Percentiles rank a stretch among this genome's conserved stretches.
These are phyloP conservation scores for Corinectria fuckeliana DNA, from an alignment of 2,329 filamentous ascomycete genomes.

Conservation along the genomic window DNA sequence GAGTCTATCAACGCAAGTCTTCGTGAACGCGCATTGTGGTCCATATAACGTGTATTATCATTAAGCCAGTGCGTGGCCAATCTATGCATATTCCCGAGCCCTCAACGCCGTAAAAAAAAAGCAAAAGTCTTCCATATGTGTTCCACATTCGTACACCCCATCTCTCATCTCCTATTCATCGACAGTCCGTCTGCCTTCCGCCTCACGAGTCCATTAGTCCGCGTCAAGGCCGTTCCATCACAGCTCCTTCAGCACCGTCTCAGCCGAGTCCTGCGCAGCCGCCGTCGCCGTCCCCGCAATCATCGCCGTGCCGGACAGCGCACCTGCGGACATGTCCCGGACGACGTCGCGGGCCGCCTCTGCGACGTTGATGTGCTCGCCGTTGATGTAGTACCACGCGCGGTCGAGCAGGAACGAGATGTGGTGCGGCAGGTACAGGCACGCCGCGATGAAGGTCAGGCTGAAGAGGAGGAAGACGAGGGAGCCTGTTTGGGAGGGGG, in stretches of 20 bases:
- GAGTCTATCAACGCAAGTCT: background rate
- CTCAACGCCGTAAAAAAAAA: slow-evolving; percentile 12
- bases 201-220: background rate
- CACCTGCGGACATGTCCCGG: slow-evolving; percentile 41
- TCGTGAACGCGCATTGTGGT: background rate
- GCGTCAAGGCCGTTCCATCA: slow-evolving; percentile 20
- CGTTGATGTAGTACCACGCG: slow-evolving; percentile 93
- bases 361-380: slow-evolving; percentile 68
- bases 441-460: slow-evolving; percentile 83
- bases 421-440: slow-evolving; percentile 94
- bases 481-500: slow-evolving; percentile 67
- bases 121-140: background rate
- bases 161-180: background rate
- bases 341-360: slow-evolving; percentile 43
- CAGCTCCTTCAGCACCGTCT: slow-evolving; percentile 44
- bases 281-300: slow-evolving; percentile 29
- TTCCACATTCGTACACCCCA: background rate
- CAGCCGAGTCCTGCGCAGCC: slow-evolving; percentile 31
- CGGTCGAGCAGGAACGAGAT: slow-evolving; percentile 81
- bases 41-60: slow-evolving; percentile 22
- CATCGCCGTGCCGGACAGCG: slow-evolving; percentile 37
- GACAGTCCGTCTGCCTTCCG: background rate
- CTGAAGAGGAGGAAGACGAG: slow-evolving; percentile 89
- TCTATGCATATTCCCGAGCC: slow-evolving; percentile 11
- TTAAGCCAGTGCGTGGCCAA: slow-evolving; percentile 20